These are phyloP conservation scores for Venustampulla echinocandica DNA, from an alignment of 495 filamentous ascomycete species.

Conservation along the genomic window DNA sequence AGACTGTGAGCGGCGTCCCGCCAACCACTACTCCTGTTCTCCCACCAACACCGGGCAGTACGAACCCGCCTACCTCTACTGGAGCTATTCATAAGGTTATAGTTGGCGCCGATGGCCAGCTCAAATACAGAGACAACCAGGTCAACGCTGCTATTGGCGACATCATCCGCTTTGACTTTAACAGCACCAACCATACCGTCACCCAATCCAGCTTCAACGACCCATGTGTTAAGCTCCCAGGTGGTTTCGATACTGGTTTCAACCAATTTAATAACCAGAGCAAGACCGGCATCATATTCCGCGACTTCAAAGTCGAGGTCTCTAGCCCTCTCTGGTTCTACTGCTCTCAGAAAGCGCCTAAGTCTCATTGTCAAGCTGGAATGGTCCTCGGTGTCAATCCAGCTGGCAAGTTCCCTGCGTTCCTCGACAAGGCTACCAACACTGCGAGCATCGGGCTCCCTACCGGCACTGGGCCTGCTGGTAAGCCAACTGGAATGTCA, in stretches of 20 bases:
- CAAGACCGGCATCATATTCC: slow-evolving; percentile 10
- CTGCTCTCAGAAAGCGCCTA: slow-evolving; percentile 7
- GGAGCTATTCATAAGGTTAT: slow-evolving; percentile 16
- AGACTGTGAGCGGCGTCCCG: slow-evolving; percentile 1
- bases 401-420: slow-evolving; percentile 22
- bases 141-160: slow-evolving; percentile 26
- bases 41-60: background rate
- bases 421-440: slow-evolving; percentile 19
- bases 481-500: too few species aligned
- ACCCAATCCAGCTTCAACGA: slow-evolving; percentile 26
- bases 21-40: slow-evolving; percentile 2
- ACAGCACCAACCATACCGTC: slow-evolving; percentile 26
- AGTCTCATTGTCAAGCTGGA: slow-evolving; percentile 20
- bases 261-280: slow-evolving; percentile 12
- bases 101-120: slow-evolving; percentile 17
- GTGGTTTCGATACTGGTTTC: slow-evolving; percentile 18
- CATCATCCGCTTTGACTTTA: slow-evolving; percentile 26
- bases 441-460: slow-evolving; percentile 1
- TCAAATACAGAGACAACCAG: slow-evolving; percentile 22
- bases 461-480: background rate
- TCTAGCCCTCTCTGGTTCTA: slow-evolving; percentile 18
- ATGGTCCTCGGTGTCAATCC: slow-evolving; percentile 30
- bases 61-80: background rate
- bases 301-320: slow-evolving; percentile 9
- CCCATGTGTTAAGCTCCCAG: slow-evolving; percentile 19